These are phyloP conservation scores for Jaapia argillacea DNA, from an alignment of 768 basidiomycete genomes.

Conservation along the genomic window DNA sequence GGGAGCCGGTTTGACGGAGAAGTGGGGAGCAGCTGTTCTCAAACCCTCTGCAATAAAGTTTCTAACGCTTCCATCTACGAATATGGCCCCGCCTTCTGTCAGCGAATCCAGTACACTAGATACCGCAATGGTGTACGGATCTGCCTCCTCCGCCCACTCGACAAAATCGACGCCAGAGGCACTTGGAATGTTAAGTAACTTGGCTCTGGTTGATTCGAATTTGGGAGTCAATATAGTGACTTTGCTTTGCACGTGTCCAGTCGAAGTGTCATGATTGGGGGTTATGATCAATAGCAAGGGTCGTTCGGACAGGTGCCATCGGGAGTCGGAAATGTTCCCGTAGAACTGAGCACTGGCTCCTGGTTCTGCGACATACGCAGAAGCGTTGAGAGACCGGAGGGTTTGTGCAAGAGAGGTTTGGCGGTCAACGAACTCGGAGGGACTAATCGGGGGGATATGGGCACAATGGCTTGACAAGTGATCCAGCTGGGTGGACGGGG, in stretches of 20 bases:
- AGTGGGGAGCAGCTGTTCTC: conserved; percentile 28
- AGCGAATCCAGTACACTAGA: conserved; percentile 10
- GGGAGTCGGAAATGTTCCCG: conserved; percentile 50
- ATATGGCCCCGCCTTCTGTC: conserved; percentile 26
- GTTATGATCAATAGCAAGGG: conserved; percentile 63
- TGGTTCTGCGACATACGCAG: conserved; percentile 75
- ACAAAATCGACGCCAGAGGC: conserved; percentile 23
- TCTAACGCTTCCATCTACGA: conserved; percentile 50
- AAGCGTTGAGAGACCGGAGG: conserved; percentile 39
- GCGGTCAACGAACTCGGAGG: conserved; percentile 37
- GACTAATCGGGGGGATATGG: conserved; percentile 34
- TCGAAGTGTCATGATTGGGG: conserved; percentile 20
- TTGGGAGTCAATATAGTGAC: conserved; percentile 62
- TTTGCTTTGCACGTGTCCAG: conserved; percentile 23
- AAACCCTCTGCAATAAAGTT: conserved; percentile 62
- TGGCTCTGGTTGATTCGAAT: conserved; percentile 70
- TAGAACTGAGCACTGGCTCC: conserved; percentile 63
- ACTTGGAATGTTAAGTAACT: conserved; percentile 41
- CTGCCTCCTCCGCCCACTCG: conserved; percentile 19
- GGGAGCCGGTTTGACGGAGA: conserved; percentile 39
- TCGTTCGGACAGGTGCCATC: conserved; percentile 72
- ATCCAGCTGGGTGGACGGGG: background rate
- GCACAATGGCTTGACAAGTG: conserved; percentile 33
- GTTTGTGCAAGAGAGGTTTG: conserved; percentile 42
- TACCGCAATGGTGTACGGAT: conserved; percentile 26